Base-by-base conservation (phyloP, 1,284 basidiomycete species). In the Sporisorium exsertum region DNA sequence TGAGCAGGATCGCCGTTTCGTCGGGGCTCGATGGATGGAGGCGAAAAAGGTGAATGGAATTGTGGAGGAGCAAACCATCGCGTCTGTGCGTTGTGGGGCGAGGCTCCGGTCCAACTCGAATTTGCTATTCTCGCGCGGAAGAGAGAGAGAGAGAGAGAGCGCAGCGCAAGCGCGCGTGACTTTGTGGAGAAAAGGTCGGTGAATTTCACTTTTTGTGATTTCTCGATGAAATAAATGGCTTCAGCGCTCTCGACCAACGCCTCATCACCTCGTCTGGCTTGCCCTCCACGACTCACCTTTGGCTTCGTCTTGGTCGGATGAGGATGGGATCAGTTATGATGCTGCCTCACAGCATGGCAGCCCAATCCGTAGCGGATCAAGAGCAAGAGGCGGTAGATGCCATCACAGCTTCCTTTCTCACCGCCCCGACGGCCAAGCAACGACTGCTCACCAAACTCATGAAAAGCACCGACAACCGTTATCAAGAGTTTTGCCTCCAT, bases 391-490 rank as follows among this genome's bases (percentile, higher is more conserved):
- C 64, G 27, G 50, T 67, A n/a, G 50, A 60, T 27, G 61, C 61
- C 50, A 74, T 84, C 60, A 74, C 79, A 5, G 29, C 60, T 18
- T 46, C 62, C 6, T 83, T 79, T 46, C 74, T 85, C 29, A 58
- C 59, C 1, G 59, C 64, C 13, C 80, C 82, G 2, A 80, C 83
- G 8, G 81, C 80, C 8, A 85, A 85, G 66, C 68, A 81, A 53
- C 64, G 71, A 7, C 54, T 84, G 10, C 71, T 82, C 9, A 72
- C 78, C 18, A 56, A 66, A 43, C 52, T 77, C 64, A 70, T 81
- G 63, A 63, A 64, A 32, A 77, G 79, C 58, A 67, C 72, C 37
- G 80, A 82, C 59, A 79, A 81, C 32, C 66, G 72, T 1, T 78
- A 76, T 40, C 81, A 80, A 53, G 56, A 72, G 5, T 76, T 81